Evolutionary conservation across 2,329 filamentous ascomycete genomes (phyloP).

Genomic region (Phoma herbarum): DNA sequence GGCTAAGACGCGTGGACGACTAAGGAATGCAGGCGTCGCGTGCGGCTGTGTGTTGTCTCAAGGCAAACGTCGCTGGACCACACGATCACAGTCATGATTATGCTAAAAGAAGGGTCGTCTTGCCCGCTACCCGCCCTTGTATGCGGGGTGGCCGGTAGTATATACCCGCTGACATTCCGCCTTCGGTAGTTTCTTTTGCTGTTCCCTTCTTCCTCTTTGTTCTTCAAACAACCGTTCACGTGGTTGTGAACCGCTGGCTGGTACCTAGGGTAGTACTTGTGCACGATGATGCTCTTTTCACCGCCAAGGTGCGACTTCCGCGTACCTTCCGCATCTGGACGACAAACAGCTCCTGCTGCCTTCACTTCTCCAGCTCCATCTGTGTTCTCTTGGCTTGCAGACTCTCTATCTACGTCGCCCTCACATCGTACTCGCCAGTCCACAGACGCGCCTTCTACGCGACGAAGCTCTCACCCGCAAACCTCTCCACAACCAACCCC

Average conservation of each 20-base stretch:
- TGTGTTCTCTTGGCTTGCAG: conserved; percentile 29
- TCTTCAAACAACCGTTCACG: conserved; percentile 11
- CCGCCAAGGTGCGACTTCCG: conserved; percentile 31
- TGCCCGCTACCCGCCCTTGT: conserved; percentile 25
- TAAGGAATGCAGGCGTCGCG: conserved; percentile 24
- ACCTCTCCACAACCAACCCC: conserved; percentile 14
- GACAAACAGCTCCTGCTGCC: conserved; percentile 14
- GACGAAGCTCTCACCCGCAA: conserved; percentile 17
- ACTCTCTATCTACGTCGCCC: conserved; percentile 28
- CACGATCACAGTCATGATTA: conserved; percentile 33
- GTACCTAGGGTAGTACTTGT: conserved; percentile 24
- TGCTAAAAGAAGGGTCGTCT: conserved; percentile 32
- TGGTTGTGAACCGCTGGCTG: conserved; percentile 19
- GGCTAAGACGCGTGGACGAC: conserved; percentile 22
- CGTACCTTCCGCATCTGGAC: conserved; percentile 21
- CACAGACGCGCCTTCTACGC: conserved; percentile 14
- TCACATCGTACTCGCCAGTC: conserved; percentile 26
- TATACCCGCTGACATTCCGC: conserved; percentile 24
- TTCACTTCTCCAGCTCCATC: conserved; percentile 27
- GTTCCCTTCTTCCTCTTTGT: conserved; percentile 22
- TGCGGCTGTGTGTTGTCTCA: conserved; percentile 25
- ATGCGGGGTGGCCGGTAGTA: conserved; percentile 27
- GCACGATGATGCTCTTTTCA: conserved; percentile 39
- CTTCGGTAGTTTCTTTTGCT: conserved; percentile 20
- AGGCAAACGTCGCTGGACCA: conserved; percentile 27